Evolutionary conservation across 1,284 basidiomycete genomes (phyloP).

Genomic region (Stereum hirsutum): DNA sequence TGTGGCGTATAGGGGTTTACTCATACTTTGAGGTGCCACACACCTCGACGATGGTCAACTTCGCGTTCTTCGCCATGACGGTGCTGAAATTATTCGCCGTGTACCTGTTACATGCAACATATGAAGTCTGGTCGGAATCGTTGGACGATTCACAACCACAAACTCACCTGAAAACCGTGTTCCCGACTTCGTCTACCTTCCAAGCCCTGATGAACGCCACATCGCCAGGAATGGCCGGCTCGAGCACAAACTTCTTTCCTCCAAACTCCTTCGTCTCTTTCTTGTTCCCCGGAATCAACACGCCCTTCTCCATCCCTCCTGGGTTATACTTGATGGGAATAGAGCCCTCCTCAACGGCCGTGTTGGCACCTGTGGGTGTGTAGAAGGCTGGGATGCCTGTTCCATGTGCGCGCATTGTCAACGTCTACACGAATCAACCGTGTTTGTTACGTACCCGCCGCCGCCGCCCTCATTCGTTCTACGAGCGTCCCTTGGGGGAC

Average conservation of each 20-base stretch:
- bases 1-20: background rate
- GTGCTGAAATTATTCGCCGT: constrained; percentile 85
- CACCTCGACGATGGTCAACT: constrained; percentile 87
- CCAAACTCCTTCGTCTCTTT: constrained; percentile 80
- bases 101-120: constrained; percentile 57
- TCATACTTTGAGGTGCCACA: no score
- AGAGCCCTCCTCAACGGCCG: constrained; percentile 71
- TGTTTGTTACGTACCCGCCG: no score
- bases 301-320: constrained; percentile 54
- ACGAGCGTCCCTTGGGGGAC: constrained; percentile 89
- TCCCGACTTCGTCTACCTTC: constrained; percentile 91
- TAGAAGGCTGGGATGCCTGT: constrained; percentile 95
- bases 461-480: constrained; percentile 87
- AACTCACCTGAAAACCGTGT: constrained; percentile 73
- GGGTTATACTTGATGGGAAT: constrained; percentile 73
- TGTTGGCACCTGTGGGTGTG: constrained; percentile 90
- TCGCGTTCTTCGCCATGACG: constrained; percentile 85
- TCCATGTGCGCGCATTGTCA: constrained; percentile 84
- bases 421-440: no score
- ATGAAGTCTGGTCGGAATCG: background rate
- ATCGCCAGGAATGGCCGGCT: constrained; percentile 82
- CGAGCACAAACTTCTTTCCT: constrained; percentile 80
- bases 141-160: background rate
- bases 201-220: constrained; percentile 89
- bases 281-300: constrained; percentile 62